phyloP scores from a whole-genome alignment of 257 asterid genomes.

The Petunia axillaris region DNA sequence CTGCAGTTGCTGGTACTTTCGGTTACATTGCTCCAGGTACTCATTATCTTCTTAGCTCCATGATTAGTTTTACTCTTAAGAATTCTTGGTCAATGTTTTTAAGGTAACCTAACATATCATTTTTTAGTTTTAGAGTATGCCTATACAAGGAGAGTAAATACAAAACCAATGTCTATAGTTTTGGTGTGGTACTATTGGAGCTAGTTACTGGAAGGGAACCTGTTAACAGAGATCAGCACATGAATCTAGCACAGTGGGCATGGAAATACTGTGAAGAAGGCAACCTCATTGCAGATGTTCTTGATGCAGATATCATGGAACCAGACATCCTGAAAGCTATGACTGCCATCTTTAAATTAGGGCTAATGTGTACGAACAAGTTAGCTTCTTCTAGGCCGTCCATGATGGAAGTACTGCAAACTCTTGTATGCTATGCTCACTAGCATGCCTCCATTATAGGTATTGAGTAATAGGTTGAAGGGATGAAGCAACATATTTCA shows the following conservation, averaged over 20 bases:
- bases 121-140: too few relatives aligned
- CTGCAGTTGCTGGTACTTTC: conserved; percentile 62
- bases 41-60: not conserved
- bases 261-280: conserved; percentile 66
- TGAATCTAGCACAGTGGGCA: conserved; percentile 87
- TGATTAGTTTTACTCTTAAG: not conserved
- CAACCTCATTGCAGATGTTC: conserved; percentile 38
- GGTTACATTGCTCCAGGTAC: conserved; percentile 70
- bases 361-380: conserved; percentile 68
- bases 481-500: too few relatives aligned
- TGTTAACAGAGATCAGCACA: conserved; percentile 53
- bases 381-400: conserved; percentile 66
- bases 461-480: too few relatives aligned
- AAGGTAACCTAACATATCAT: too few relatives aligned
- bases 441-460: too few relatives aligned
- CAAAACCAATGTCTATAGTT: conserved; percentile 44
- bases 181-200: conserved; percentile 50
- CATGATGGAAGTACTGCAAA: conserved; percentile 67
- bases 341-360: conserved; percentile 54
- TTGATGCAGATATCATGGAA: conserved; percentile 55
- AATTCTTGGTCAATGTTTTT: not conserved
- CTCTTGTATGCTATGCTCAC: conserved; percentile 39
- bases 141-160: conserved; percentile 44
- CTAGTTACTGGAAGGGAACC: conserved; percentile 56
- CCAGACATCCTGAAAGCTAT: conserved; percentile 55